phyloP scores from a whole-genome alignment of 1,284 basidiomycete genomes.

The Moesziomyces parantarcticus region DNA sequence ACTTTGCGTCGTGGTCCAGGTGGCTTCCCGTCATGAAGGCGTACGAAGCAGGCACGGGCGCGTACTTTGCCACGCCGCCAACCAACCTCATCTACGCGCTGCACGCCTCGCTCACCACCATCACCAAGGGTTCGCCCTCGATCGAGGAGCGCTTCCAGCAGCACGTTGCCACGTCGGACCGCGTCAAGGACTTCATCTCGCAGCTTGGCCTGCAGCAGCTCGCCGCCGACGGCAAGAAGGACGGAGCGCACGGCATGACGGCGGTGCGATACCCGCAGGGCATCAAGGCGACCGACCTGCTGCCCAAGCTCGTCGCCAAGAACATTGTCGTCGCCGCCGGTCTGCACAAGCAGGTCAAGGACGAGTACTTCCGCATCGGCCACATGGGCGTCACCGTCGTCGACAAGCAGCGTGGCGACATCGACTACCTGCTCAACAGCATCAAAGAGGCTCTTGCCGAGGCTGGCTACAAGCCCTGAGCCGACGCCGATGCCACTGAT shows the following conservation, averaged over 20 bases:
- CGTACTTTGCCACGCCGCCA: slow-evolving; percentile 71
- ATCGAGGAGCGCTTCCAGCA: slow-evolving; percentile 83
- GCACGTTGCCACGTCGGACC: slow-evolving; percentile 79
- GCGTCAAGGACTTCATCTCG: slow-evolving; percentile 78
- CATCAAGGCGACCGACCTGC: slow-evolving; percentile 57
- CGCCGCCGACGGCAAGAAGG: slow-evolving; percentile 60
- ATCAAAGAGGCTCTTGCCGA: slow-evolving; percentile 74
- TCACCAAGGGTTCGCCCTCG: slow-evolving; percentile 73
- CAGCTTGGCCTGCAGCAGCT: slow-evolving; percentile 75
- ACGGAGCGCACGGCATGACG: slow-evolving; percentile 67
- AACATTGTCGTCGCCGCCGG: slow-evolving; percentile 89
- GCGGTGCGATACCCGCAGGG: slow-evolving; percentile 65
- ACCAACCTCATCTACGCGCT: slow-evolving; percentile 95
- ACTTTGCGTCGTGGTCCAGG: slow-evolving; percentile 77
- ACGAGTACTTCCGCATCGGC: slow-evolving; percentile 72
- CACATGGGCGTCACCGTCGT: slow-evolving; percentile 91
- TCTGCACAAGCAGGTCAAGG: slow-evolving; percentile 86
- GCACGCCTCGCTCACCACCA: slow-evolving; percentile 80
- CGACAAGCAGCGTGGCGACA: slow-evolving; percentile 71
- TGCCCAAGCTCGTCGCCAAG: slow-evolving; percentile 73
- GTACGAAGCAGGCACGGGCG: slow-evolving; percentile 63
- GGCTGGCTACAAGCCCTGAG: slow-evolving; percentile 68
- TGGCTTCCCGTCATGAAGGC: slow-evolving; percentile 68
- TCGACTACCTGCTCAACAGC: slow-evolving; percentile 79
- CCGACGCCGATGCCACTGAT: background rate